phyloP scores from a whole-genome alignment of 495 filamentous ascomycete genomes.

The Penicillium chermesinum region DNA sequence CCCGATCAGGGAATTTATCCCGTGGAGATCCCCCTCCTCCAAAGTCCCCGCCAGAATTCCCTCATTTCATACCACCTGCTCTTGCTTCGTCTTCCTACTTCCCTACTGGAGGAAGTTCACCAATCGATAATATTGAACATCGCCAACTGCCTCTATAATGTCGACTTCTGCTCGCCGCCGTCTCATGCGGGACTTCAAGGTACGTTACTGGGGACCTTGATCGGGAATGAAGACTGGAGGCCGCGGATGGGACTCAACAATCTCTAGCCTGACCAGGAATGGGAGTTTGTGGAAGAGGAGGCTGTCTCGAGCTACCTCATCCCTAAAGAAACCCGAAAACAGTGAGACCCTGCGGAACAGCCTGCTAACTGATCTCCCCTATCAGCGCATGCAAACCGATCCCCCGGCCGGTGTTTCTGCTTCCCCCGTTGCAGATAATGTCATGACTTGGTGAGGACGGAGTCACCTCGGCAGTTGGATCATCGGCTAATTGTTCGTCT shows the following conservation, averaged over 20 bases:
- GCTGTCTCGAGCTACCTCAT: too few species aligned
- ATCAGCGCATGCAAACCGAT: constrained; percentile 98
- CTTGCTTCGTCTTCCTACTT: too few species aligned
- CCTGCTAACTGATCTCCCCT: constrained; percentile 14
- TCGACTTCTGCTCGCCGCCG: constrained; percentile 90
- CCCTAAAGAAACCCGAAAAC: neutral
- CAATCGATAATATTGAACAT: too few species aligned
- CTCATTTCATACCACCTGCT: too few species aligned
- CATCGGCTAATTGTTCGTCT: constrained; percentile 7
- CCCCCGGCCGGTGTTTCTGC: constrained; percentile 96
- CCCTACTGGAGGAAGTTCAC: too few species aligned
- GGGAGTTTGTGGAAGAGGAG: too few species aligned
- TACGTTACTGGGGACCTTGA: constrained; percentile 35
- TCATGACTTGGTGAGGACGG: constrained; percentile 87
- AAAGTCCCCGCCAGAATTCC: neutral
- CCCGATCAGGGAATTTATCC: neutral
- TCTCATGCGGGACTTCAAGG: constrained; percentile 98
- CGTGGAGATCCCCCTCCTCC: neutral
- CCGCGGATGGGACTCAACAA: neutral
- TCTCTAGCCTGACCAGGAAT: too few species aligned
- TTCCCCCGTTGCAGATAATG: constrained; percentile 95
- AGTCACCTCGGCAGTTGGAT: neutral
- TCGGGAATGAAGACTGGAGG: neutral
- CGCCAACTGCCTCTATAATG: too few species aligned
- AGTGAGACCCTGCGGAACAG: neutral